Evolutionary conservation across 1,139 yeast species (phyloP), one percentile per base, ranked within the genome.

Genomic region (Magnusiomyces suaveolens): DNA sequence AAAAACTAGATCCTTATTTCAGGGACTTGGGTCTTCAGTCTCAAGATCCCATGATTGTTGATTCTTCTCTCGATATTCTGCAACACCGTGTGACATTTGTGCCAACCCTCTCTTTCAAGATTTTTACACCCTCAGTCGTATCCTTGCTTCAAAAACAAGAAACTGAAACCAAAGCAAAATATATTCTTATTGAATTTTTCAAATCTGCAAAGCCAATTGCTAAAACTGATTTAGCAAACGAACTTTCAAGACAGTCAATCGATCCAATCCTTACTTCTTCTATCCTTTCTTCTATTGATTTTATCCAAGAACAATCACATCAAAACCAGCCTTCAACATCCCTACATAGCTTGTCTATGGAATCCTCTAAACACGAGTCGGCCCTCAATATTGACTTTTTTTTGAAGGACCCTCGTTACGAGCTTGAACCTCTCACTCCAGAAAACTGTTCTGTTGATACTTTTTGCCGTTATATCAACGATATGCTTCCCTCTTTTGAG

Each of bases 1-100:
- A 68, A 1, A 77, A 77, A 32, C 82, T 83, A 8, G 89, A 84
- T 57, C 59, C 64, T 3, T 65, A 66, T 4, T 60, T 86, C 32
- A 69, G 74, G 20, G 78, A 77, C 2, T 64, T 71, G 18, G 90
- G 86, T 0, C 72, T 85, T 46, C 64, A 68, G 18, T 76, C 75
- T 63, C 62, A 73, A 6, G 72, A 72, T 55, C 62, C 70, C 1
- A 65, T 60, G n/a, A 72, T 82, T 10, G 72, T 80, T 43, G 66
- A 72, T 4, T 83, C 79, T 56, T 66, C 75, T 0, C 61, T 80
- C 14, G 60, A 63, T 3, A 65, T 76, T 60, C 62, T 78, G 1
- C 60, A 65, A 1, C 65, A 57, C 10, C 57, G 72, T 52, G 63
- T 78, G 25, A 23, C 20, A 6, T 25, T 43, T 1, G 32, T 33